Percentiles rank a stretch among this genome's conserved stretches.
Evolutionary conservation across 208 protist genomes (phyloP).

Genomic region (Balamuthia mandrillaris): DNA sequence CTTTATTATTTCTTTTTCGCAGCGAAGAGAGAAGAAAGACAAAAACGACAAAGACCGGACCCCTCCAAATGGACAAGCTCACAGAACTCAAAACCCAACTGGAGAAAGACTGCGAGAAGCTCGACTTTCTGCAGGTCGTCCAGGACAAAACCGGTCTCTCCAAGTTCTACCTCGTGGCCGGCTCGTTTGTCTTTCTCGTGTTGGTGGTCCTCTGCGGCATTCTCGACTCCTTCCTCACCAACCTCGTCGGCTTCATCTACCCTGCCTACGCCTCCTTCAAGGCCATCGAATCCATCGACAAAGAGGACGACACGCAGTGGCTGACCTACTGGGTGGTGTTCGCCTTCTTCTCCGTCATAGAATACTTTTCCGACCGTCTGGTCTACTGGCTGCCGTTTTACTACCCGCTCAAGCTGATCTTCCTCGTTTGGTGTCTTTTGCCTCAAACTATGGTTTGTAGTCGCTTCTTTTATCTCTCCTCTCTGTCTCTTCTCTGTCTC

Average conservation of each 20-base stretch:
- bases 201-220: too few species aligned
- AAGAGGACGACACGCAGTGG: constrained; percentile 52
- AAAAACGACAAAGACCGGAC: too few species aligned
- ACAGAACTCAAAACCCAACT: too few species aligned
- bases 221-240: not conserved
- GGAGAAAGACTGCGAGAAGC: too few species aligned
- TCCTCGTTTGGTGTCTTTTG: constrained; percentile 40
- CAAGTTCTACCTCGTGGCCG: too few species aligned
- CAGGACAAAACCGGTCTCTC: too few species aligned
- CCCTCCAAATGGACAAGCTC: too few species aligned
- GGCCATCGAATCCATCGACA: constrained; percentile 44
- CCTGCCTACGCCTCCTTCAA: constrained; percentile 55
- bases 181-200: too few species aligned
- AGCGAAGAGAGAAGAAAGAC: too few species aligned
- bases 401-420: constrained; percentile 42
- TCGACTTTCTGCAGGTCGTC: too few species aligned
- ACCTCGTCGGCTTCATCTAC: constrained; percentile 44
- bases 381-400: constrained; percentile 54
- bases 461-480: not conserved
- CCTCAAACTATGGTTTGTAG: not conserved
- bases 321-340: constrained; percentile 60
- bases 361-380: constrained; percentile 24
- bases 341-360: constrained; percentile 40
- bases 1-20: too few species aligned
- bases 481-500: not conserved